Conservation (phyloP, 345 rosid species). For the Citrus inodora region DNA sequence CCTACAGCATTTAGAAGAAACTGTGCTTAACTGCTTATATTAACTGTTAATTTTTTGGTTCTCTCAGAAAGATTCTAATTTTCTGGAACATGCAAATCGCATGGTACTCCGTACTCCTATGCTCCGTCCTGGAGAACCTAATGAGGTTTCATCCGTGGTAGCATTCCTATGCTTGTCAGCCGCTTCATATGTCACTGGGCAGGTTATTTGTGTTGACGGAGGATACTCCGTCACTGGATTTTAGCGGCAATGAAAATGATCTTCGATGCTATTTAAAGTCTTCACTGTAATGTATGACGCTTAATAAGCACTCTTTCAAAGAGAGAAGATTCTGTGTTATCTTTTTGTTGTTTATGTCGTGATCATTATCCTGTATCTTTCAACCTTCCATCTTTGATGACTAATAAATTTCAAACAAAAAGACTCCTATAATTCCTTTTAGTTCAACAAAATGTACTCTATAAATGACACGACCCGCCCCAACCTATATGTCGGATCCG, state of each 20-base stretch:
- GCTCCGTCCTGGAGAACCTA: not conserved
- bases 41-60: not conserved
- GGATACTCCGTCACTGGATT: not conserved
- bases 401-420: not conserved
- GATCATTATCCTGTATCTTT: no score
- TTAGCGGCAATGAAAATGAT: not conserved
- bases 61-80: not conserved
- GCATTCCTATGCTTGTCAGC: conserved; percentile 49
- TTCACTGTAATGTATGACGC: not conserved
- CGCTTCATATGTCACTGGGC: conserved; percentile 52
- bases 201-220: conserved; percentile 33
- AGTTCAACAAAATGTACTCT: not conserved
- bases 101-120: conserved; percentile 28
- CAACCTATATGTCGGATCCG: no score
- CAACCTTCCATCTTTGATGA: not conserved
- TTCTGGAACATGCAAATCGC: not conserved
- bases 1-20: no score
- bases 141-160: conserved; percentile 21
- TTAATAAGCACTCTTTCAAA: not conserved
- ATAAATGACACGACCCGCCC: no score
- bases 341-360: not conserved
- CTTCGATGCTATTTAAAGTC: not conserved
- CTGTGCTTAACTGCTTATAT: not conserved
- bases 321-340: not conserved
- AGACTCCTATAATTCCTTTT: not conserved